Base-by-base conservation (phyloP, 805 yeast species). In the Candida silvicultrix region DNA sequence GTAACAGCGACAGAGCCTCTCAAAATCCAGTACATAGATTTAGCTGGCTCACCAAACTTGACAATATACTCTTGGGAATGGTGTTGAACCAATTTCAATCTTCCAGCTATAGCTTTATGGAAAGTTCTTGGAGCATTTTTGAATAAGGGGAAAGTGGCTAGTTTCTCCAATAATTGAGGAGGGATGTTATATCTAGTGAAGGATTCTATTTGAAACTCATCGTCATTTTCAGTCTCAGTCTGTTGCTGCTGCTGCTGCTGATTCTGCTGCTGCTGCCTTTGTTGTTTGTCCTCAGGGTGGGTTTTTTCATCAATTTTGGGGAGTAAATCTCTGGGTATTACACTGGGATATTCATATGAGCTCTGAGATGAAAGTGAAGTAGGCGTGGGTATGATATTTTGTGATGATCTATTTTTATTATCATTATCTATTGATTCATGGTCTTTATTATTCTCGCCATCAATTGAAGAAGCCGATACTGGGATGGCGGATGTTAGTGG, bases 1-100 rank as follows among this genome's bases (percentile, higher is more conserved):
- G 89, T 78, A 12, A 85, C 88, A n/a, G 80, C 78, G 2, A 85
- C 92, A 0, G 81, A 73, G 3, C 94, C 94, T 55, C 84, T 76
- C 15, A 85, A 62, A 35, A 85, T 81, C 89, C 92, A 84, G 57
- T 83, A 85, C 87, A 85, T 83, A 19, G 90, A 77, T 53, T 75
- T 76, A 2, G 89, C 81, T 1, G 81, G 83, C 52, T 84, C 89
- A 2, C 92, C 90, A 51, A 73, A 78, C 47, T 78, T 79, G 39
- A 85, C 80, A 34, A 85, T 80, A 58, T 77, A 81, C 49, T 81
- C 85, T 53, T 83, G 87, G 0, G 90, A 82, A 48, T 77, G 80
- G 49, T 72, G 78, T 46, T 79, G 84, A 49, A 81, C 74, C 8
- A 83, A 69, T 41, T 75, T 73, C 20, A 85, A 66, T 45, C 78